These are phyloP conservation scores for Cylindrodendrum hubeiense DNA, from an alignment of 2,329 filamentous ascomycete genomes.

Conservation along the genomic window DNA sequence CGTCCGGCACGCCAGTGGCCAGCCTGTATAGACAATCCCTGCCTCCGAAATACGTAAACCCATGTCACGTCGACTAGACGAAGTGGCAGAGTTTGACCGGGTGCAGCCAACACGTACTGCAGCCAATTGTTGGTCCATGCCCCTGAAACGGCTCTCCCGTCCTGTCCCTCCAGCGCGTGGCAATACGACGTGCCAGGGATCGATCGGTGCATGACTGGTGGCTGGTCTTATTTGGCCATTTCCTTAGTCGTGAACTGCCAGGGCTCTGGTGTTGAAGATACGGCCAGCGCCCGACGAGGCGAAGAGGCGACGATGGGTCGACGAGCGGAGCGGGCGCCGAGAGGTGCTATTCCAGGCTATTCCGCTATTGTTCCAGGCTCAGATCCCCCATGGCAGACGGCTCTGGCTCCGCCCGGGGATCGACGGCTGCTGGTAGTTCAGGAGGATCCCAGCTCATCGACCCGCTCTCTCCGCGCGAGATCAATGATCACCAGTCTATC, in stretches of 20 bases:
- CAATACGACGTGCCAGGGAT: not conserved
- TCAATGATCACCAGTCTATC: conserved; percentile 4
- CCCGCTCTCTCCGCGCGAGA: conserved; percentile 15
- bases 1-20: not conserved
- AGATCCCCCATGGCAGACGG: conserved; percentile 17
- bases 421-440: conserved; percentile 8
- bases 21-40: not conserved
- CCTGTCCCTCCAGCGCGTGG: not conserved
- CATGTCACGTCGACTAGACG: conserved; percentile 3
- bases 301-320: not conserved
- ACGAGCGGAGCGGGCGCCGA: not conserved
- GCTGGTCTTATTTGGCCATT: not conserved
- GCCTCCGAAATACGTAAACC: conserved; percentile 10
- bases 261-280: not conserved
- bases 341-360: not conserved
- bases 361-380: not conserved
- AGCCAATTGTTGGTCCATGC: not conserved
- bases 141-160: conserved; percentile 5
- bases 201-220: not conserved
- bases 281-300: not conserved
- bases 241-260: not conserved
- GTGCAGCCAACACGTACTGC: not conserved
- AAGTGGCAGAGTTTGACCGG: conserved; percentile 5
- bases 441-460: conserved; percentile 19
- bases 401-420: conserved; percentile 18